phyloP scores from a whole-genome alignment of 2,329 filamentous ascomycete genomes.

The Microsporum ferrugineum region DNA sequence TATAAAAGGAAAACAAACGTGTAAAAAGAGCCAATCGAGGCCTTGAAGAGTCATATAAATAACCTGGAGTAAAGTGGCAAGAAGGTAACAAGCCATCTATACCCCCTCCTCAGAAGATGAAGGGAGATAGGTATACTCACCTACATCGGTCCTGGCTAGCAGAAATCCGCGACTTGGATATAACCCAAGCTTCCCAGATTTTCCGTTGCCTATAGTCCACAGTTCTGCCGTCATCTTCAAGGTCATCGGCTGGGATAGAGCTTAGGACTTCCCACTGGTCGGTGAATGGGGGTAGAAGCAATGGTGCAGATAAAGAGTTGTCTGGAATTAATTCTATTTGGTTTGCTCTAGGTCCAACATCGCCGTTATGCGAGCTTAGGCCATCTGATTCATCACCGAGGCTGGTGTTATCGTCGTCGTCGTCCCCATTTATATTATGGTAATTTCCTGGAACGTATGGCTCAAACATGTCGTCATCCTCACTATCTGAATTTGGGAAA shows the following conservation, averaged over 20 bases:
- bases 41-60: no score
- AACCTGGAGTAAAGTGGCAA: neutral
- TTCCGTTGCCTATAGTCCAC: conserved; percentile 25
- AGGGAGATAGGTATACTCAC: neutral
- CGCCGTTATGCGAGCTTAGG: conserved; percentile 15
- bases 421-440: conserved; percentile 5
- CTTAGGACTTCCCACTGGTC: conserved; percentile 19
- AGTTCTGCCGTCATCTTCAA: conserved; percentile 28
- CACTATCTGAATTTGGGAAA: conserved; percentile 15
- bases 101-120: neutral
- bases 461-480: conserved; percentile 15
- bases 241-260: conserved; percentile 21
- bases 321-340: conserved; percentile 16
- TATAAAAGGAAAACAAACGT: neutral
- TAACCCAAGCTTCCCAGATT: conserved; percentile 32
- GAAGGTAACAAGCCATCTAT: neutral
- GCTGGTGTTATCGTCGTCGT: conserved; percentile 10
- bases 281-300: conserved; percentile 10
- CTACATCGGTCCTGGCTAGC: neutral
- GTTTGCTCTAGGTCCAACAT: conserved; percentile 15
- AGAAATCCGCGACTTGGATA: conserved; percentile 16
- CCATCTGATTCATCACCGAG: conserved; percentile 16
- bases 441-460: conserved; percentile 5
- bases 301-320: conserved; percentile 10
- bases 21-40: neutral